Conservation (phyloP, 2,329 filamentous ascomycete species). For the Pseudogymnoascus verrucosus region DNA sequence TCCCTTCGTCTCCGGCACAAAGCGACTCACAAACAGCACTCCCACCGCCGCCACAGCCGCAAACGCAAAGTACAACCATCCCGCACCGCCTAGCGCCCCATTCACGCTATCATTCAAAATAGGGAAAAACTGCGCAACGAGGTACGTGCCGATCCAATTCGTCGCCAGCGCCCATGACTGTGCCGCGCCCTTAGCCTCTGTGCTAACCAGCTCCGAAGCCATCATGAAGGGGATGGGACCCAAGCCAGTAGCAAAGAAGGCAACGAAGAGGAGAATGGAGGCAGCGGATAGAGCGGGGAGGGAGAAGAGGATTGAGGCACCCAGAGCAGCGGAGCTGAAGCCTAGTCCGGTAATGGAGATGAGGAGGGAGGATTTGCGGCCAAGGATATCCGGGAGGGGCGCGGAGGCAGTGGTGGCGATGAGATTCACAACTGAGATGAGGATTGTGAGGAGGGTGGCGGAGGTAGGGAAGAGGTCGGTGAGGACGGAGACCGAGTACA, state of each 20-base stretch:
- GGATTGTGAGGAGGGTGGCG: constrained; percentile 75
- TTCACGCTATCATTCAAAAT: constrained; percentile 71
- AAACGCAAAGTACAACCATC: constrained; percentile 91
- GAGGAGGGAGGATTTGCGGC: constrained; percentile 78
- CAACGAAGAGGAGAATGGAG: constrained; percentile 77
- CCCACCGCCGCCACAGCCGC: constrained; percentile 62
- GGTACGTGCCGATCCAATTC: constrained; percentile 84
- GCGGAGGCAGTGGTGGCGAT: constrained; percentile 73
- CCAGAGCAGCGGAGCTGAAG: constrained; percentile 65
- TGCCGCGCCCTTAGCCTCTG: constrained; percentile 83
- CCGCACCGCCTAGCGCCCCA: constrained; percentile 53
- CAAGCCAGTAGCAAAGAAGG: constrained; percentile 80
- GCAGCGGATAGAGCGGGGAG: constrained; percentile 71
- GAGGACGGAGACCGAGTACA: constrained; percentile 93
- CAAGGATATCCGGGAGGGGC: constrained; percentile 77
- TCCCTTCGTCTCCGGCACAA: constrained; percentile 81
- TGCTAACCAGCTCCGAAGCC: constrained; percentile 79
- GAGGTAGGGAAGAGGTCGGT: constrained; percentile 72
- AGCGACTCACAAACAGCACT: constrained; percentile 61
- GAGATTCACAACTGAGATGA: constrained; percentile 82
- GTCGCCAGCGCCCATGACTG: constrained; percentile 82
- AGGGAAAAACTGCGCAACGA: constrained; percentile 93
- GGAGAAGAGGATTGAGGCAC: constrained; percentile 67
- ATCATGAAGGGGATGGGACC: constrained; percentile 94
- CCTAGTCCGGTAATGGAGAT: constrained; percentile 81